Evolutionary conservation across 2,329 filamentous ascomycete genomes (phyloP).

Genomic region (Penicillium sp.): DNA sequence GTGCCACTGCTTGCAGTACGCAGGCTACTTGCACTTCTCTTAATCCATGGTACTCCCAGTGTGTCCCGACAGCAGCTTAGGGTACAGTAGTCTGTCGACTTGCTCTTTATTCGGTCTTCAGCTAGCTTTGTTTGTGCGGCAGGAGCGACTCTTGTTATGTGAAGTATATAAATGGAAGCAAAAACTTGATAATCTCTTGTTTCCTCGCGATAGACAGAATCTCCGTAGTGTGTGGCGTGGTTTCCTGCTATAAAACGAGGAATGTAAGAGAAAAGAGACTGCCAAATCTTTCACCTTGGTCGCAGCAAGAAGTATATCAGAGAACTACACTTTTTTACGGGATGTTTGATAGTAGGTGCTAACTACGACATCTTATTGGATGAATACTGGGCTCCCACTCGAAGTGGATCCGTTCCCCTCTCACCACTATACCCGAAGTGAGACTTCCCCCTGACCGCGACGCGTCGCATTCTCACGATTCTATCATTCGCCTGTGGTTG

Average conservation of each 20-base stretch:
- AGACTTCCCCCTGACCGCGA: background rate
- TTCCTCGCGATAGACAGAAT: background rate
- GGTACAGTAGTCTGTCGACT: background rate
- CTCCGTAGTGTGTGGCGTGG: too few species aligned
- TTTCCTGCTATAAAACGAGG: too few species aligned
- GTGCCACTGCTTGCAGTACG: slow-evolving; percentile 19
- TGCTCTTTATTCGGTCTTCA: background rate
- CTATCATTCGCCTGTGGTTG: too few species aligned
- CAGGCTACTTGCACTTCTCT: slow-evolving; percentile 20
- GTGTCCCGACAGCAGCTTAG: slow-evolving; percentile 20
- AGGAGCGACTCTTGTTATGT: background rate
- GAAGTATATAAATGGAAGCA: background rate
- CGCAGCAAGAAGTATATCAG: too few species aligned
- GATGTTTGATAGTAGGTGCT: too few species aligned
- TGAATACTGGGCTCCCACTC: background rate
- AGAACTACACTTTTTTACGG: background rate
- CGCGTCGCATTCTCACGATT: background rate
- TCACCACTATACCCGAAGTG: background rate
- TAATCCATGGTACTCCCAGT: slow-evolving; percentile 26
- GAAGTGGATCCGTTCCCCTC: background rate
- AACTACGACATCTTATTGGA: background rate
- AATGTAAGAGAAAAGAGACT: background rate
- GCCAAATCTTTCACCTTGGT: background rate
- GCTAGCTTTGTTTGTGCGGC: background rate
- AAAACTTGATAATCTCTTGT: background rate